A percentile compares a stretch with the other conserved stretches of the same genome.
phyloP scores from a whole-genome alignment of 2,329 filamentous ascomycete species.

The Laburnicola sp. region DNA sequence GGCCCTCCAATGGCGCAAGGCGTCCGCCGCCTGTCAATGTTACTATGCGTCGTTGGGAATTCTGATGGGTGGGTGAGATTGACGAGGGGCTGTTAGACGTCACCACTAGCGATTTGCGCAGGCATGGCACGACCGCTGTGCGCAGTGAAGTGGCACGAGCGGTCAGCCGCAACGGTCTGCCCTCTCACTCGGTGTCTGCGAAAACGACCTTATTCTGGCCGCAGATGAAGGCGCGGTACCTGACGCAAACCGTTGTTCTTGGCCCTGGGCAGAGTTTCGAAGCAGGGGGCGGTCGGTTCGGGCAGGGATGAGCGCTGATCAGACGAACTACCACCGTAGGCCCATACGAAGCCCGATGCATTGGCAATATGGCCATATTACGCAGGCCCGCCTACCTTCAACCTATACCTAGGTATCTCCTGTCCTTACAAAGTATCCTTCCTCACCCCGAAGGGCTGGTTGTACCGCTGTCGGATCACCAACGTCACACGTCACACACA shows the following conservation, averaged over 20 bases:
- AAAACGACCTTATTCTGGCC: neutral
- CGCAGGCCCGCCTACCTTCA: neutral
- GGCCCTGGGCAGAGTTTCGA: too few relatives aligned
- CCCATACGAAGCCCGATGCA: slow-evolving; percentile 6
- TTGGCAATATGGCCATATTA: slow-evolving; percentile 4
- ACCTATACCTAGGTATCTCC: neutral
- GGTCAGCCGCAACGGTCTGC: too few relatives aligned
- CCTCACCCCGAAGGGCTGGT: neutral
- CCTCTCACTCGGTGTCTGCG: neutral
- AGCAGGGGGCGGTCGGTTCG: neutral
- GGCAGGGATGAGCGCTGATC: neutral
- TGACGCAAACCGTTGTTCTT: too few relatives aligned
- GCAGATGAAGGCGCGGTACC: too few relatives aligned
- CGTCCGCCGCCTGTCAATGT: neutral
- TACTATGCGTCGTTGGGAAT: slow-evolving; percentile 2
- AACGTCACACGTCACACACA: too few relatives aligned
- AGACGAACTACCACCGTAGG: neutral
- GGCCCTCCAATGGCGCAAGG: neutral
- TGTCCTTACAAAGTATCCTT: neutral
- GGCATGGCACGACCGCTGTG: slow-evolving; percentile 1
- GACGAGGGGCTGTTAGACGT: slow-evolving; percentile 6
- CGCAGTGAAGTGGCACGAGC: neutral
- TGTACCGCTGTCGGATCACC: too few relatives aligned
- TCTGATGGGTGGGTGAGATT: neutral
- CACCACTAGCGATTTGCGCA: slow-evolving; percentile 1